Evolutionary conservation across 129 eudicot genomes (phyloP).

Genomic region (Tagetes patula): DNA sequence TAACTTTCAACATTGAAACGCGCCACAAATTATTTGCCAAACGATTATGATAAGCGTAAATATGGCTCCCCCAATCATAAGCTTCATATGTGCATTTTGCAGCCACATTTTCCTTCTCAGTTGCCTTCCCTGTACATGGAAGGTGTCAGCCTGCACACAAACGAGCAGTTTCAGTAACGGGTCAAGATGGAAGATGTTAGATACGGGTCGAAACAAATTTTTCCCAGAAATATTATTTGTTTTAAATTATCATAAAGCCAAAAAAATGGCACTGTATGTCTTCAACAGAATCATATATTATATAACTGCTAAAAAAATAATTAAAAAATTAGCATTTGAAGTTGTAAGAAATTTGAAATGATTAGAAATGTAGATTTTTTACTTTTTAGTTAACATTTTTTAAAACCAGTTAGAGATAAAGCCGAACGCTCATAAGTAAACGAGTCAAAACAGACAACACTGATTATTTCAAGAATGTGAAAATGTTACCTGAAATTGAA

Average conservation of each 20-base stretch:
- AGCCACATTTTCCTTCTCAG: conserved; percentile 73
- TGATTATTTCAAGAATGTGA: conserved; percentile 4
- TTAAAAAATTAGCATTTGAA: background rate
- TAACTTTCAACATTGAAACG: conserved; percentile 42
- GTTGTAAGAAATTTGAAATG: background rate
- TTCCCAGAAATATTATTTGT: background rate
- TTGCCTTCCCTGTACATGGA: conserved; percentile 74
- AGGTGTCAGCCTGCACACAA: conserved; percentile 63
- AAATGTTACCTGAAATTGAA: conserved; percentile 73
- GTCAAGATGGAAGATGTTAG: background rate
- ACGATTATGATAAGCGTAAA: conserved; percentile 42
- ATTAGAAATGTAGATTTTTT: background rate
- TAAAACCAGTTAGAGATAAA: background rate
- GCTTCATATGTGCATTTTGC: conserved; percentile 66
- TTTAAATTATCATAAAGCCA: background rate
- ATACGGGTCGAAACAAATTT: background rate
- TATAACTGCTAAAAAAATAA: too few relatives aligned
- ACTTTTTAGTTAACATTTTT: background rate
- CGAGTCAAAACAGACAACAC: background rate
- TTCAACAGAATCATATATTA: background rate
- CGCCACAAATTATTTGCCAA: conserved; percentile 54
- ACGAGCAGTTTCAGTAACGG: background rate
- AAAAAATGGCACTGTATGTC: background rate
- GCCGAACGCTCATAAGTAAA: background rate
- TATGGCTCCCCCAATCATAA: conserved; percentile 55